These are phyloP conservation scores for Cinnamomum micranthum DNA, from an alignment of 164 flowering plant genomes.

Conservation along the genomic window DNA sequence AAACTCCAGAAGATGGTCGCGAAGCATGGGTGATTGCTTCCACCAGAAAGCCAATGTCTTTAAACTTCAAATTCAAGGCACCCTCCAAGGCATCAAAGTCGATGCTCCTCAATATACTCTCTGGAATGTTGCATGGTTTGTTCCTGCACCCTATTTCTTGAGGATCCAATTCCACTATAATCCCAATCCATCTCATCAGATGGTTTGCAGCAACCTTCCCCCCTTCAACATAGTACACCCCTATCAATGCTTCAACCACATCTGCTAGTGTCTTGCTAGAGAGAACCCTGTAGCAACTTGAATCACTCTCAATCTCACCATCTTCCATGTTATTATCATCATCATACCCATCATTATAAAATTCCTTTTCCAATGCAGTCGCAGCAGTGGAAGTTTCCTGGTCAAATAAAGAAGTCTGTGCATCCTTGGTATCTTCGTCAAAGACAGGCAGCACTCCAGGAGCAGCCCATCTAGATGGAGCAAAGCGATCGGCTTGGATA, in stretches of 20 bases:
- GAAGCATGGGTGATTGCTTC: constrained; percentile 99
- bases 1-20: constrained; percentile 92
- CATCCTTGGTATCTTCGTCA: constrained; percentile 89
- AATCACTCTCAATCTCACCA: constrained; percentile 93
- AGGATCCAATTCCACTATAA: constrained; percentile 73
- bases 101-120: constrained; percentile 66
- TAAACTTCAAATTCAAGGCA: constrained; percentile 61
- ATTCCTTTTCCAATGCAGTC: constrained; percentile 14
- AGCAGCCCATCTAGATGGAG: constrained; percentile 99
- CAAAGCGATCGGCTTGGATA: constrained; percentile 98
- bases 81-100: constrained; percentile 73
- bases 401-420: constrained; percentile 55
- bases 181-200: constrained; percentile 94
- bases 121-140: constrained; percentile 52
- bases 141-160: constrained; percentile 35
- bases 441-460: constrained; percentile 97
- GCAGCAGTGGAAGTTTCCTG: constrained; percentile 32
- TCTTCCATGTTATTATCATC: constrained; percentile 72
- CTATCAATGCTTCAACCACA: constrained; percentile 97
- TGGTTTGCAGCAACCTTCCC: constrained; percentile 89
- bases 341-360: constrained; percentile 36
- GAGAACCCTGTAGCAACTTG: constrained; percentile 89
- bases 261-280: constrained; percentile 98
- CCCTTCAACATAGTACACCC: constrained; percentile 96
- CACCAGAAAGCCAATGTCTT: constrained; percentile 57